Conservation (phyloP, 352 stramenopile species). For the Phytophthora citricola region DNA sequence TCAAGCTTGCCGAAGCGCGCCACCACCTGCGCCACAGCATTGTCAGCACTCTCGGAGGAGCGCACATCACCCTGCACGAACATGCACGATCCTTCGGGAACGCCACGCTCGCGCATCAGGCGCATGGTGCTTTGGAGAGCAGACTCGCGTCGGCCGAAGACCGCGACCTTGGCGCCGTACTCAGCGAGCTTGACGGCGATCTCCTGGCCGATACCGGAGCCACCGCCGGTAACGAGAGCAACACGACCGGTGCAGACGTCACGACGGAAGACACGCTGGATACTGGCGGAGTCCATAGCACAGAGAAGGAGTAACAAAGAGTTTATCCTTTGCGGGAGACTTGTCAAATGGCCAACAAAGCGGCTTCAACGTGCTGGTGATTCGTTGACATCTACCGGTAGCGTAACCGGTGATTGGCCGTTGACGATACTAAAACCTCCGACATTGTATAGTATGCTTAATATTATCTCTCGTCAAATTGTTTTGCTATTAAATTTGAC, state of each 20-base stretch:
- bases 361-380: slow-evolving; percentile 20
- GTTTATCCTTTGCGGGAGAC: neutral
- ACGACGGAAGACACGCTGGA: slow-evolving; percentile 61
- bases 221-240: slow-evolving; percentile 93
- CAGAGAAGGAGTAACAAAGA: neutral
- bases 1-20: slow-evolving; percentile 88
- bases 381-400: slow-evolving; percentile 13
- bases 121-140: slow-evolving; percentile 90
- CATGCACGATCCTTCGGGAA: slow-evolving; percentile 42
- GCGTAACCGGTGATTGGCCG: neutral
- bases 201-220: slow-evolving; percentile 95
- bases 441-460: neutral
- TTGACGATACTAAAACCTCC: slow-evolving; percentile 1
- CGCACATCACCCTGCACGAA: slow-evolving; percentile 87
- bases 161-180: slow-evolving; percentile 92
- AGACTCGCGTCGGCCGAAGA: slow-evolving; percentile 93
- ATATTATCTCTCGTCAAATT: neutral
- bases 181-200: slow-evolving; percentile 92
- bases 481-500: neutral
- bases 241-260: slow-evolving; percentile 73
- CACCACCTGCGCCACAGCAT: slow-evolving; percentile 80
- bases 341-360: neutral
- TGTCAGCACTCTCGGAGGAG: slow-evolving; percentile 75
- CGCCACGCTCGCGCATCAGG: slow-evolving; percentile 52
- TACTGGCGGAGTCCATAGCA: slow-evolving; percentile 58